Conservation (phyloP, 352 stramenopile species). For the Vaucheria bursata region DNA sequence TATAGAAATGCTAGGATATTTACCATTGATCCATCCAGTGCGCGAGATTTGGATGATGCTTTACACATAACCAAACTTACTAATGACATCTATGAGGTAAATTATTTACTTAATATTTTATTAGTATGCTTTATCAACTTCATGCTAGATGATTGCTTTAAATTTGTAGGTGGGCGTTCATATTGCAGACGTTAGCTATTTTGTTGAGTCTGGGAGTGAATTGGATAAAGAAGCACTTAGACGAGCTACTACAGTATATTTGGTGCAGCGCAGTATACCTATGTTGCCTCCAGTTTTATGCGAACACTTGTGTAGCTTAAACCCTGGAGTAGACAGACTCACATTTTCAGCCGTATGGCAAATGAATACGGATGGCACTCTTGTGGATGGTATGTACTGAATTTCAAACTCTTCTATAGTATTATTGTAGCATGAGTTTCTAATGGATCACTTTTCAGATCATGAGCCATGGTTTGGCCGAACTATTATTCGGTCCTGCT, state of each 20-base stretch:
- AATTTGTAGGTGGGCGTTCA: constrained; percentile 80
- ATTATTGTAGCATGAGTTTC: constrained; percentile 34
- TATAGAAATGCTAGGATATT: constrained; percentile 84
- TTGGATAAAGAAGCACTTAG: constrained; percentile 83
- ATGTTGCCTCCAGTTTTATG: constrained; percentile 93
- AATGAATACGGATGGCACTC: constrained; percentile 86
- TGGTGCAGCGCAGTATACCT: constrained; percentile 78
- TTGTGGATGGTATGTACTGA: constrained; percentile 57
- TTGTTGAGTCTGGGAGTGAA: constrained; percentile 71
- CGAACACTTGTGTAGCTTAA: constrained; percentile 90
- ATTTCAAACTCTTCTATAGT: neutral
- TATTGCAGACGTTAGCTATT: constrained; percentile 96
- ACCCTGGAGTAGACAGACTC: constrained; percentile 87
- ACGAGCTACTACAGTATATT: constrained; percentile 89
- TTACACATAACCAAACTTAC: constrained; percentile 74
- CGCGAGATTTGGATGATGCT: constrained; percentile 91
- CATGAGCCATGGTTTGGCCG: constrained; percentile 85
- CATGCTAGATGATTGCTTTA: no score
- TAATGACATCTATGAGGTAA: constrained; percentile 49
- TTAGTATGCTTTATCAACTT: no score
- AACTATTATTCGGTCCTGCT: constrained; percentile 93
- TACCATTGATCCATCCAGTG: constrained; percentile 92
- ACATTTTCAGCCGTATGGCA: constrained; percentile 90
- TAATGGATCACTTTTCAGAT: constrained; percentile 15
- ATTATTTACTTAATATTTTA: no score